Evolutionary conservation across 495 filamentous ascomycete genomes (phyloP).

Genomic region (Penicillium robsamsonii): DNA sequence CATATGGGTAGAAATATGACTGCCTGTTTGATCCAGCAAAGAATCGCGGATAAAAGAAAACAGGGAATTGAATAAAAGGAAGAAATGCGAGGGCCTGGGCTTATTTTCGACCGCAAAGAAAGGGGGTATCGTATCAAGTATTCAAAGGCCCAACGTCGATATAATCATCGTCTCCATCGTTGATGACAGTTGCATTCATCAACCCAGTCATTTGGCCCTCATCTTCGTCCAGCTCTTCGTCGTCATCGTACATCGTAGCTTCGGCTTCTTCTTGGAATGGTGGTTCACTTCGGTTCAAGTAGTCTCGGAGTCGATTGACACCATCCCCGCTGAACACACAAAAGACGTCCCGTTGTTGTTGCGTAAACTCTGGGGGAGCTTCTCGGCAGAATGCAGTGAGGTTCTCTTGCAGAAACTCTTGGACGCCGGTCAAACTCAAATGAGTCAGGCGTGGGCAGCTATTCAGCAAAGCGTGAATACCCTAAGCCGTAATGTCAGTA

Average conservation of each 20-base stretch:
- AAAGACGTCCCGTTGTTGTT: slow-evolving; percentile 90
- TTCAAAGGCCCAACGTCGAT: slow-evolving; percentile 44
- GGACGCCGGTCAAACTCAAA: slow-evolving; percentile 92
- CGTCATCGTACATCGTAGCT: slow-evolving; percentile 56
- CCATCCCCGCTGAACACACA: slow-evolving; percentile 94
- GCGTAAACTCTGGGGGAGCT: slow-evolving; percentile 88
- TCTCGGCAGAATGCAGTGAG: slow-evolving; percentile 80
- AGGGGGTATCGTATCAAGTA: slow-evolving; percentile 43
- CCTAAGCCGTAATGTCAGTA: slow-evolving; percentile 52
- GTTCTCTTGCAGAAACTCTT: slow-evolving; percentile 70
- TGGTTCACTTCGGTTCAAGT: slow-evolving; percentile 58
- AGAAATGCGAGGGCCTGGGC: slow-evolving; percentile 13
- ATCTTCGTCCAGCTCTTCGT: slow-evolving; percentile 54
- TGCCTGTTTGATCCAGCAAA: slow-evolving; percentile 15
- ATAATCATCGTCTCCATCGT: slow-evolving; percentile 52
- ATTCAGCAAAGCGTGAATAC: slow-evolving; percentile 85
- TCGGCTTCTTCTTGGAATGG: slow-evolving; percentile 40
- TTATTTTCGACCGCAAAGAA: slow-evolving; percentile 15
- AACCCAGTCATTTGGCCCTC: slow-evolving; percentile 55
- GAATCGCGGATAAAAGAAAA: slow-evolving; percentile 7
- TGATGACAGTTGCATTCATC: slow-evolving; percentile 53
- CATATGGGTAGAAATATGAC: slow-evolving; percentile 30
- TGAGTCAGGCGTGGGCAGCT: slow-evolving; percentile 91
- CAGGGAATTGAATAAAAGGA: slow-evolving; percentile 16
- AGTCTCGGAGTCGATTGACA: slow-evolving; percentile 71